phyloP scores from a whole-genome alignment of 169 alveolate species.

The Plasmodium inui region DNA sequence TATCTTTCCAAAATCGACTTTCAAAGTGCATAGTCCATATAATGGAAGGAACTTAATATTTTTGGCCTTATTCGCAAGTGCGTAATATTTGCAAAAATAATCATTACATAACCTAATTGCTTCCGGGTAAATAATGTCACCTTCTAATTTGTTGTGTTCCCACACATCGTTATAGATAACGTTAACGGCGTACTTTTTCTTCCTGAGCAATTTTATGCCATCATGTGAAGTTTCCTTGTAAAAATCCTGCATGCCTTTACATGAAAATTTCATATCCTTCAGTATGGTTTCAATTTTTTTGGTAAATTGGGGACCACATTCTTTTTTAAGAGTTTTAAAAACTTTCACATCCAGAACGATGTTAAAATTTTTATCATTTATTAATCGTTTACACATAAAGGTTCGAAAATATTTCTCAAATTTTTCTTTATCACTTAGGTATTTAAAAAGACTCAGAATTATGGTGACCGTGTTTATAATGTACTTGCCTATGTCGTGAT shows the following conservation, averaged over 20 bases:
- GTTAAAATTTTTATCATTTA: constrained; percentile 46
- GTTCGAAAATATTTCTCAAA: constrained; percentile 61
- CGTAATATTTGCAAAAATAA: constrained; percentile 34
- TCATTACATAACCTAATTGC: constrained; percentile 48
- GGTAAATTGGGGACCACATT: constrained; percentile 75
- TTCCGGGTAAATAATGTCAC: constrained; percentile 29
- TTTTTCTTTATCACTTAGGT: constrained; percentile 72
- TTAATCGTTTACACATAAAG: constrained; percentile 69
- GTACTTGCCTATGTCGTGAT: constrained; percentile 41
- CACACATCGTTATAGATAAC: constrained; percentile 54
- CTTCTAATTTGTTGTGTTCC: constrained; percentile 53
- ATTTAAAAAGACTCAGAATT: constrained; percentile 63
- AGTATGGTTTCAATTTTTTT: constrained; percentile 70
- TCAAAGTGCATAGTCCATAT: constrained; percentile 53
- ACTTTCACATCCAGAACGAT: constrained; percentile 56
- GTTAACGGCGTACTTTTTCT: constrained; percentile 41
- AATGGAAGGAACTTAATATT: constrained; percentile 46
- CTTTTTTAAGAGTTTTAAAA: constrained; percentile 70
- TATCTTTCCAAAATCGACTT: constrained; percentile 32
- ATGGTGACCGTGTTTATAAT: constrained; percentile 53
- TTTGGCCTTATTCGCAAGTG: constrained; percentile 28
- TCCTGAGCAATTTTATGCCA: constrained; percentile 11
- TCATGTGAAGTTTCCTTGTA: constrained; percentile 18
- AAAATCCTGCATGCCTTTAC: constrained; percentile 31
- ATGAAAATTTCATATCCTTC: constrained; percentile 59